Evolutionary conservation across 306 rosid species (phyloP).

Genomic region (Sicyos baderoa): DNA sequence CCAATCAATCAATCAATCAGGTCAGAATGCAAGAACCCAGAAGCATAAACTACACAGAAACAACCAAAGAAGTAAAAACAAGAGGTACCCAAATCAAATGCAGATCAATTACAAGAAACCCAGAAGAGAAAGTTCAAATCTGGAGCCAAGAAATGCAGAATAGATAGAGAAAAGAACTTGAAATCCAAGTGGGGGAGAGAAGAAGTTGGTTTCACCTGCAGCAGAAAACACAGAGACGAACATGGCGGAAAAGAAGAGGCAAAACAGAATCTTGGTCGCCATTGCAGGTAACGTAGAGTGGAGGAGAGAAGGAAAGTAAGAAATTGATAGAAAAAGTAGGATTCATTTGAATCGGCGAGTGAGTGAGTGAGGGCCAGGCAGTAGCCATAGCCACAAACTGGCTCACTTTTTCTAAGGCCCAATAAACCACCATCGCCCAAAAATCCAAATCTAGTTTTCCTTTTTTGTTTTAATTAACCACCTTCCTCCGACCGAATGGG

Average conservation of each 20-base stretch:
- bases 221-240: conserved; percentile 27
- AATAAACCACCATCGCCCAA: not conserved
- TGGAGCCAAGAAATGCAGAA: not conserved
- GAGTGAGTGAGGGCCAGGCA: not conserved
- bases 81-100: not conserved
- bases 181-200: not conserved
- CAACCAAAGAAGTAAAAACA: not conserved
- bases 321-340: not conserved
- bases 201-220: conserved; percentile 27
- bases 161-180: not conserved
- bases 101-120: conserved; percentile 4
- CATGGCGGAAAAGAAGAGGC: conserved; percentile 24
- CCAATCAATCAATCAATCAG: not conserved
- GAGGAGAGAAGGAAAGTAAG: too few species aligned
- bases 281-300: conserved; percentile 27
- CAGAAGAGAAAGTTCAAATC: conserved; percentile 6
- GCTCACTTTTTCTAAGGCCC: conserved; percentile 7
- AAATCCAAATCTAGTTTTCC: too few species aligned
- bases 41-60: not conserved
- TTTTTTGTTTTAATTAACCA: too few species aligned
- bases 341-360: too few species aligned
- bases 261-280: conserved; percentile 32
- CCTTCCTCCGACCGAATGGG: too few species aligned
- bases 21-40: not conserved
- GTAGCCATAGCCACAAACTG: not conserved